Evolutionary conservation across 306 rosid genomes (phyloP), one percentile per base, ranked within the genome.

Genomic region (Dalbergia oliveri): DNA sequence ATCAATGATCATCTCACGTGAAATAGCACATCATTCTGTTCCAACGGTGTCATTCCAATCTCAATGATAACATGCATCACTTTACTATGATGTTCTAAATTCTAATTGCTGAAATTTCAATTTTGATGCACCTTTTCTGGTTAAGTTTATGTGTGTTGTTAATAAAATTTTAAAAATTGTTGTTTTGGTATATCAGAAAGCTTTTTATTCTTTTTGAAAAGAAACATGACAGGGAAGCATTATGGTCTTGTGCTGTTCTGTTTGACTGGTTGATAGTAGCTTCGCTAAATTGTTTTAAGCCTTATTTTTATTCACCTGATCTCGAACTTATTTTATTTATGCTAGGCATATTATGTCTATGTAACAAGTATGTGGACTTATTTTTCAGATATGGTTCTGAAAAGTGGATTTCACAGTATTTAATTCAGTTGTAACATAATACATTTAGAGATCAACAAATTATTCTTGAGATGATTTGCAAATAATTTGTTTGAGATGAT

Each of bases 371-470:
- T 66, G 60, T 50, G 54, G 19, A 23, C 57, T 73, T 78, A 26
- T 26, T 26, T 26, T 72, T 83, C 80, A 57, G 41, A 47, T 66
- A 58, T 21, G 65, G 34, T 67, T 23, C 64, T n/a, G n/a, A 9
- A 18, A 3, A 9, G 13, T 58, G 65, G 9, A 39, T 49, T 11
- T 49, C 35, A 64, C 31, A 26, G 31, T 26, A 26, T 26, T 26
- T 26, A 26, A 26, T 26, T 26, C 31, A 26, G 31, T 2, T 26
- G 31, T 26, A 26, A 26, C 31, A 21, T 21, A 26, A 26, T 26
- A 26, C 31, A 26, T 2, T 26, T 26, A 26, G 71, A 19, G 19
- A 71, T 66, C 75, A 66, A 73, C 21, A 44, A 64, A 16, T 70
- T 23, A 37, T 26, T 26, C 31, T 2, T 26, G 31, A 26, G 31